A percentile compares a stretch with the other conserved stretches of the same genome.
Evolutionary conservation across 768 basidiomycete species (phyloP).

Genomic region (Pilatotrama ljubarskyi): DNA sequence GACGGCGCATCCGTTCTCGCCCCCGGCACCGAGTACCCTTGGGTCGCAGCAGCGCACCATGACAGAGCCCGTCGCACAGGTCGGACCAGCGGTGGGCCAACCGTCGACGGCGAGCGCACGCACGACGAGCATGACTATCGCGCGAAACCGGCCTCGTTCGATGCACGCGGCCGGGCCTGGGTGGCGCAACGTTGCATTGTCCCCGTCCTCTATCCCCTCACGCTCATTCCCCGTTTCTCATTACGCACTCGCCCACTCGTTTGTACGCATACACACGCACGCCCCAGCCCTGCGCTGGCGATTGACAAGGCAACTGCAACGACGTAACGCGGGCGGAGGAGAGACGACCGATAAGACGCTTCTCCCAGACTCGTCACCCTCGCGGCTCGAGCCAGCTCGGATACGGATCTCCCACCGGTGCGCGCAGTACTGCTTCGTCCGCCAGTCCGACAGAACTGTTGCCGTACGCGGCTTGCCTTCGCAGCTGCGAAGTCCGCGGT

Average conservation of each 20-base stretch:
- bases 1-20: not conserved
- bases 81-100: not conserved
- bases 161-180: not conserved
- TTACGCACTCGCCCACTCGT: not conserved
- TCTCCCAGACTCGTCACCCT: not conserved
- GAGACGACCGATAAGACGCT: not conserved
- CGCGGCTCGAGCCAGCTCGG: not conserved
- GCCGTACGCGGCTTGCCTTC: too few relatives aligned
- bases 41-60: not conserved
- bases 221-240: conserved; percentile 1
- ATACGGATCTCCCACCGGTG: too few relatives aligned
- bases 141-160: not conserved
- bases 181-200: conserved; percentile 14
- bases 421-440: too few relatives aligned
- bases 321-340: conserved; percentile 1
- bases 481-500: not conserved
- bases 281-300: not conserved
- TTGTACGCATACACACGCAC: not conserved
- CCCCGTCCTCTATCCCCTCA: conserved; percentile 4
- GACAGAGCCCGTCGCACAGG: not conserved
- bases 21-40: conserved; percentile 2
- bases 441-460: too few relatives aligned
- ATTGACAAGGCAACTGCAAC: not conserved
- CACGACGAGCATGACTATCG: not conserved
- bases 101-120: not conserved